Base-by-base conservation (phyloP, 495 filamentous ascomycete genomes). In the Jackrogersella multiformis region DNA sequence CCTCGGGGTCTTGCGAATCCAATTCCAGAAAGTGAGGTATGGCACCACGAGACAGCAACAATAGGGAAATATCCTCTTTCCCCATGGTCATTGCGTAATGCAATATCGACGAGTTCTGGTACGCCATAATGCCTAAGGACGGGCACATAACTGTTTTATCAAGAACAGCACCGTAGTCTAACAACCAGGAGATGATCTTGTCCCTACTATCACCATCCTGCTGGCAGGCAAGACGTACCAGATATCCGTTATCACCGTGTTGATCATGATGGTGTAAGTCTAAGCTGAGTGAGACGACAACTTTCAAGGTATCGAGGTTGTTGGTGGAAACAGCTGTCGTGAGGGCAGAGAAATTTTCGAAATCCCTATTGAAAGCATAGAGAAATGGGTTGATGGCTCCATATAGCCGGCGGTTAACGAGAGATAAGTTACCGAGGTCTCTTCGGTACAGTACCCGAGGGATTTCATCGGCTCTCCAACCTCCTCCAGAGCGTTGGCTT, bases 41-140 rank as follows among this genome's bases (percentile, higher is more conserved):
- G 12, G 59, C 59, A 26, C 48, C 48, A n/a, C 36, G 38, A 13
- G 24, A 34, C 10, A 62, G 26, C 16, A 54, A 34, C 0, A 44
- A 18, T 5, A 54, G 4, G 8, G 59, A 48, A 32, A 39, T 15
- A 12, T 36, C 18, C 13, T 36, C 18, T 2, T 16, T 21, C 4
- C 1, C 2, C 8, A 4, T 13, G 10, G 1, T 3, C 2, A 53
- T 53, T 18, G 32, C 49, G 5, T 6, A 1, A 0, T n/a, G 8
- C 30, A 53, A 9, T 34, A 7, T 1, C 9, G 49, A 53, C 2
- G 32, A 13, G 0, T 9, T 2, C 0, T 2, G 0, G 8, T 23
- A 0, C 13, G 32, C 32, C 16, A 20, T n/a, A 2, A 21, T 9
- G 10, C 18, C 49, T 2, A 36, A 12, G 5, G 28, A 16, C 30